A percentile compares a stretch with the other conserved stretches of the same genome.
Conservation (phyloP, 2,329 filamentous ascomycete species). For the Calycina herbarum region DNA sequence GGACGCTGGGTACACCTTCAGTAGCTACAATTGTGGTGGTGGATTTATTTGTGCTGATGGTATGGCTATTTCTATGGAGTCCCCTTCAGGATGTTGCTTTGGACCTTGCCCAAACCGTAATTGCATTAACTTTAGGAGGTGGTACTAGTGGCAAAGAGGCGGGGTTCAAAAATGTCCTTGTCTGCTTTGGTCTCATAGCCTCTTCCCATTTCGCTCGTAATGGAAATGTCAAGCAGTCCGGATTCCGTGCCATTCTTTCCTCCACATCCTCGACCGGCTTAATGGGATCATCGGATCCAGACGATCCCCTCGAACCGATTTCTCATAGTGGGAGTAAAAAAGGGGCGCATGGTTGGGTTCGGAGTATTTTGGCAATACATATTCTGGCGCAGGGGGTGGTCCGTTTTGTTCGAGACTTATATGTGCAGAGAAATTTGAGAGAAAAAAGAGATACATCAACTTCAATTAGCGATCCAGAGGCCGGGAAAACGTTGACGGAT, state of each 20-base stretch:
- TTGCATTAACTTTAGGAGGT: slow-evolving; percentile 85
- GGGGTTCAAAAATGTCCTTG: slow-evolving; percentile 69
- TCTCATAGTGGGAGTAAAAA: slow-evolving; percentile 52
- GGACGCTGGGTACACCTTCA: slow-evolving; percentile 81
- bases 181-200: slow-evolving; percentile 67
- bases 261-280: slow-evolving; percentile 28
- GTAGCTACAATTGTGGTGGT: slow-evolving; percentile 81
- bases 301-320: slow-evolving; percentile 49
- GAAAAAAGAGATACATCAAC: slow-evolving; percentile 55
- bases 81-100: slow-evolving; percentile 85
- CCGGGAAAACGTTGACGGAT: slow-evolving; percentile 52
- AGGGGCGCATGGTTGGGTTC: slow-evolving; percentile 63
- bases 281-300: slow-evolving; percentile 37
- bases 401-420: slow-evolving; percentile 69
- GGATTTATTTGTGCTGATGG: slow-evolving; percentile 77
- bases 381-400: slow-evolving; percentile 74
- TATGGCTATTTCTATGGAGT: slow-evolving; percentile 87
- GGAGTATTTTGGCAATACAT: slow-evolving; percentile 70
- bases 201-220: slow-evolving; percentile 35
- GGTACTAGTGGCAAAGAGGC: slow-evolving; percentile 69
- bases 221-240: slow-evolving; percentile 30
- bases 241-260: slow-evolving; percentile 33
- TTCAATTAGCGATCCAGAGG: slow-evolving; percentile 61
- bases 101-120: slow-evolving; percentile 89
- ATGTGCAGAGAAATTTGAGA: slow-evolving; percentile 49